Evolutionary conservation across 257 asterid species (phyloP).

Genomic region (Agastache rugosa): DNA sequence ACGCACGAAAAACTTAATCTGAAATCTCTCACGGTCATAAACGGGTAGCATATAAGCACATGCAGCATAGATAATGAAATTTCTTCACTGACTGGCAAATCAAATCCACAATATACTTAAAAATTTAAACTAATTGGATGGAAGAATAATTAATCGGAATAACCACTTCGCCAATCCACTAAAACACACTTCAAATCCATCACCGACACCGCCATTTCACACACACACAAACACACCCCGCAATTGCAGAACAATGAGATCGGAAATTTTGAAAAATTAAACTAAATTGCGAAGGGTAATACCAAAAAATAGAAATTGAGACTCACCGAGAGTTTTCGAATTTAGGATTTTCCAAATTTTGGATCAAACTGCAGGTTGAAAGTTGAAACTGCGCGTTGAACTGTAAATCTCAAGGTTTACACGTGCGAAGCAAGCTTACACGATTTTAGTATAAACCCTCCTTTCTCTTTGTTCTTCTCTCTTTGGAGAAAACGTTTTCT

Average conservation of each 20-base stretch:
- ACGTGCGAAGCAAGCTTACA: background rate
- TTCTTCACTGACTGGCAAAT: background rate
- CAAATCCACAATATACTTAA: background rate
- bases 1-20: too few relatives aligned
- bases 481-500: background rate
- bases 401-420: conserved; percentile 10
- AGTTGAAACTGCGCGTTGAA: conserved; percentile 12
- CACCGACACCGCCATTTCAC: conserved; percentile 1
- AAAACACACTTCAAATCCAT: conserved; percentile 33
- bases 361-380: conserved; percentile 28
- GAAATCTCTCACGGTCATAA: background rate
- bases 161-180: conserved; percentile 23
- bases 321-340: conserved; percentile 34
- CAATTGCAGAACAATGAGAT: background rate
- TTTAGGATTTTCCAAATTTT: background rate
- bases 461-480: background rate
- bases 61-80: conserved; percentile 7
- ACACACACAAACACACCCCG: background rate
- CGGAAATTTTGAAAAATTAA: background rate
- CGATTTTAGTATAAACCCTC: conserved; percentile 20
- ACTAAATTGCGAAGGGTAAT: background rate
- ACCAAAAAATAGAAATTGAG: background rate
- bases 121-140: background rate
- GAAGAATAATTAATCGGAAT: background rate
- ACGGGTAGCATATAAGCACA: background rate